A percentile compares a stretch with the other conserved stretches of the same genome.
Conservation (phyloP, 441 rosid genomes). For the Populus hybrid region DNA sequence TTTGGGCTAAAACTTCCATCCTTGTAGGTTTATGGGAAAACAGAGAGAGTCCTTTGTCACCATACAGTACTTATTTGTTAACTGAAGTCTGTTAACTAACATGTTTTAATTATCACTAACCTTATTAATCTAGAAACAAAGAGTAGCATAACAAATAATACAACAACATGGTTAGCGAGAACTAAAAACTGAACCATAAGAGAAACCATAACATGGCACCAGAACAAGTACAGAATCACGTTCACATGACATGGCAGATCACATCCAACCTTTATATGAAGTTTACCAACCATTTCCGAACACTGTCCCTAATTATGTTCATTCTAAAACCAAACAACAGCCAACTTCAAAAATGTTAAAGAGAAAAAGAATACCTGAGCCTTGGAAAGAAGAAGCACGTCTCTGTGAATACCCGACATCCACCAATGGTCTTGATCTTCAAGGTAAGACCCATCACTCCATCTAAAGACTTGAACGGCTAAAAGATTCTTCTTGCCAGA, state of each 20-base stretch:
- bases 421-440: slow-evolving; percentile 99
- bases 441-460: slow-evolving; percentile 99
- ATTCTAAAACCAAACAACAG: not conserved
- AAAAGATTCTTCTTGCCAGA: slow-evolving; percentile 77
- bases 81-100: too few species aligned
- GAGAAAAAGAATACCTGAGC: slow-evolving; percentile 58
- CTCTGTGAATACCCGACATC: slow-evolving; percentile 97
- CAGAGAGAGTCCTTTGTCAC: too few species aligned
- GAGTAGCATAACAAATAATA: too few species aligned
- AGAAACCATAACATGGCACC: not conserved
- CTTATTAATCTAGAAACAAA: too few species aligned
- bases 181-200: not conserved
- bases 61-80: too few species aligned
- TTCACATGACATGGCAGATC: not conserved
- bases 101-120: too few species aligned
- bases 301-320: not conserved
- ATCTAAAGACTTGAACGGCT: slow-evolving; percentile 97
- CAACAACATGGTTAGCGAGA: not conserved
- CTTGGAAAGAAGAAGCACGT: slow-evolving; percentile 95
- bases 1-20: too few species aligned
- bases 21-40: too few species aligned
- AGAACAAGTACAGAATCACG: not conserved
- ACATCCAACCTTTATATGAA: not conserved
- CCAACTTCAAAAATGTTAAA: not conserved
- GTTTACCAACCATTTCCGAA: not conserved